Conservation (phyloP, 73 alveolate species). For the Diophrys appendiculata region DNA sequence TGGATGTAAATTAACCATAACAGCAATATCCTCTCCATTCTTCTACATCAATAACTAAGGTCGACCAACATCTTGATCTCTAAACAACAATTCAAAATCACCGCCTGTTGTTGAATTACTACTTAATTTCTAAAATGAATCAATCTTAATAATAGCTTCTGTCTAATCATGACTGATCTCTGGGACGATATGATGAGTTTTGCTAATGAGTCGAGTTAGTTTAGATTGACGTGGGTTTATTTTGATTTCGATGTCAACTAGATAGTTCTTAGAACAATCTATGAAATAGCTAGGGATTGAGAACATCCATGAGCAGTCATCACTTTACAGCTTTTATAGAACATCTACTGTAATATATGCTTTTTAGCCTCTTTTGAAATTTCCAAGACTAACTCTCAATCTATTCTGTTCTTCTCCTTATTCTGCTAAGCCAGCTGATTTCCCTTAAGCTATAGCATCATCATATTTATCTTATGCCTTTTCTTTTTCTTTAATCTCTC, state of each 20-base stretch:
- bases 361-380: constrained; percentile 27
- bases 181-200: neutral
- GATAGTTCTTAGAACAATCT: neutral
- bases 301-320: constrained; percentile 25
- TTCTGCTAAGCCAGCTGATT: constrained; percentile 32
- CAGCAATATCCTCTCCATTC: neutral
- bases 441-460: constrained; percentile 50
- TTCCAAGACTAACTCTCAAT: constrained; percentile 37
- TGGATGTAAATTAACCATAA: neutral
- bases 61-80: neutral
- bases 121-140: neutral
- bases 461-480: constrained; percentile 42
- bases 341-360: constrained; percentile 5
- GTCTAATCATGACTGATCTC: neutral
- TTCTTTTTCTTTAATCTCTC: constrained; percentile 17
- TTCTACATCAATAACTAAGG: neutral
- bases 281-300: constrained; percentile 18
- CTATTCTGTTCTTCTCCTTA: constrained; percentile 9
- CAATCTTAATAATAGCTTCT: neutral
- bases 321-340: constrained; percentile 1
- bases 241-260: neutral
- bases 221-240: neutral
- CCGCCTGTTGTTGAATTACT: neutral
- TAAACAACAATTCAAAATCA: neutral
- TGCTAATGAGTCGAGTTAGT: neutral